Evolutionary conservation across 768 basidiomycete species (phyloP), one percentile per base, ranked within the genome.

Genomic region (Ramaria rubella): DNA sequence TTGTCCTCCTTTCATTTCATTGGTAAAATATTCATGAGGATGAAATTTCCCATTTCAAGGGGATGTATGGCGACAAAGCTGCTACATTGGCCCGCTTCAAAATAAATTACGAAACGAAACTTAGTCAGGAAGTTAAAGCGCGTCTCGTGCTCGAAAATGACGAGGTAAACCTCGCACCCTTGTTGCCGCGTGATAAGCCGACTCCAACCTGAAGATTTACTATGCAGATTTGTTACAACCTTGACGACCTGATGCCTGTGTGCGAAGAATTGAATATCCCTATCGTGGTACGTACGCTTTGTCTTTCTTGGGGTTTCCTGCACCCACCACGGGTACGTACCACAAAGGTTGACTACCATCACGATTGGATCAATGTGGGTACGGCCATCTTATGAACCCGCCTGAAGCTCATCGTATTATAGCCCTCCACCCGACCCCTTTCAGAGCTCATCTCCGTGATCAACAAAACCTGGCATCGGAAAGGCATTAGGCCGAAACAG

Each of bases 81-180:
- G 74, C 77, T 4, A 82, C 94, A 0, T 70, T 94, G 1, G 73
- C 72, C 23, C 80, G 94, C 8, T 81, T 95, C 66, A 87, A 84
- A 66, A 73, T 80, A 58, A 86, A 84, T 14, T 87, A 90, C 57
- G 71, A 66, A 48, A 74, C 77, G 9, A 63, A 69, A n/a, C 76
- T 92, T 36, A 75, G 83, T 7, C 71, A 78, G 21, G 78, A 80
- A 23, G 82, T 91, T 57, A 81, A 87, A 59, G 77, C 77, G 14
- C 77, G 94, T 44, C 68, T 94, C 21, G 93, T 92, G 1, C 74
- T 94, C n/a, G 94, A 97, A 70, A 97, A 96, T 59, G 94, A 96
- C 61, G 94, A 97, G 74, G 90, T 88, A 56, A 31, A n/a, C 29
- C 19, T 49, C 31, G 5, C 45, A 11, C 11, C 15, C 30, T 26